Evolutionary conservation across 257 asterid genomes (phyloP), one percentile per base, ranked within the genome.

Genomic region (Gentiana straminea): DNA sequence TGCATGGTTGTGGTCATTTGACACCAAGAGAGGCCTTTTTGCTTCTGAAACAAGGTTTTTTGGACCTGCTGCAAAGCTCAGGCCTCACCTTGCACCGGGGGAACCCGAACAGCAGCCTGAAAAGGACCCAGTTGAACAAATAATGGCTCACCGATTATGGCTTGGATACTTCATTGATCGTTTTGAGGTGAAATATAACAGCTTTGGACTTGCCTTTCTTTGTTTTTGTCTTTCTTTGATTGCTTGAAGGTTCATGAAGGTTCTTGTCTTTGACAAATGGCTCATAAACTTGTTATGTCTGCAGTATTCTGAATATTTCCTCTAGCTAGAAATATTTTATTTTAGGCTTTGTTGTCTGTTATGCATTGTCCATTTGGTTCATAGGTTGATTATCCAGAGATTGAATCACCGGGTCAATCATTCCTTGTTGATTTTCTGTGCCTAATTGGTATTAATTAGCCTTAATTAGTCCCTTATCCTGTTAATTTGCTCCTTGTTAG

Each of bases 1-100:
- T 80, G 95, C 97, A 61, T 92, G 99, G 99, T 73, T 92, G 62
- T 92, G 99, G 99, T 85, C 97, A 39, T 76, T 92, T 58, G 99
- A 92, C 77, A 92, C 99, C 13, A 92, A 82, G 78, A 80, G 95
- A 67, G 99, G 99, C 62, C 82, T 92, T 71, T 92, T 92, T 76
- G 95, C 99, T 62, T 92, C 97, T 55, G 94, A 85, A 33, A 54
- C 68, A 46, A 76, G 83, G 70, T 85, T 68, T 72, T 78, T 81
- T 55, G 97, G 99, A 63, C 99, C 99, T 58, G 80, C 95, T 75
- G 94, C 99, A 49, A 88, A 85, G 72, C 72, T 88, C 76, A 85
- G 93, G 84, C 99, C 99, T 73, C 99, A 92, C 70, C 95, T 92
- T 81, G 74, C 82, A 63, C 79, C 94, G 44, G 99, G 99, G 52